phyloP scores from a whole-genome alignment of 2,329 filamentous ascomycete genomes.

The Colletotrichum echinochloae region DNA sequence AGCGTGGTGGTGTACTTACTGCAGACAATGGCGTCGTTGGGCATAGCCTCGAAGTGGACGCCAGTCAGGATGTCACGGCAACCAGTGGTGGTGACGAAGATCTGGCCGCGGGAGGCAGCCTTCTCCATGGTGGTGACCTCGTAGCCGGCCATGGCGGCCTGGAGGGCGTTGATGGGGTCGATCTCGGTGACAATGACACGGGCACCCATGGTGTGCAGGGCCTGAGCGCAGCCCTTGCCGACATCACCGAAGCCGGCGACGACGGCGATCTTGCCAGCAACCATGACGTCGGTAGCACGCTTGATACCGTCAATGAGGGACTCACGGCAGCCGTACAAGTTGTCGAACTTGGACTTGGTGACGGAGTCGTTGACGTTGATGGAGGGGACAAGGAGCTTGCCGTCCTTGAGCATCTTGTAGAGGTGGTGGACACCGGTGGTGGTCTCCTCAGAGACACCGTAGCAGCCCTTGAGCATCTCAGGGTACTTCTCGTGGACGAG shows the following conservation, averaged over 20 bases:
- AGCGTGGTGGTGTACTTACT: constrained; percentile 66
- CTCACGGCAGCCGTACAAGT: constrained; percentile 99
- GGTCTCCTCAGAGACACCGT: constrained; percentile 98
- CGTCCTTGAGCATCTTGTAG: constrained; percentile 96
- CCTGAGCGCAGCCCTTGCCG: constrained; percentile 97
- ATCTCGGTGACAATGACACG: constrained; percentile 97
- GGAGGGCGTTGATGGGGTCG: constrained; percentile 99
- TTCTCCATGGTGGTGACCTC: constrained; percentile 99
- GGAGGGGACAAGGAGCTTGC: constrained; percentile 88
- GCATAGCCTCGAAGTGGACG: constrained; percentile 94
- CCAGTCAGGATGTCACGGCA: constrained; percentile 97
- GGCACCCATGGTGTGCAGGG: constrained; percentile 96
- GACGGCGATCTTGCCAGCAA: constrained; percentile 98
- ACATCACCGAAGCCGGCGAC: constrained; percentile 99
- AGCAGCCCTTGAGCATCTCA: constrained; percentile 98
- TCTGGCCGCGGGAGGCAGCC: constrained; percentile 88
- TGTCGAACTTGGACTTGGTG: constrained; percentile 99
- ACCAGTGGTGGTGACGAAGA: constrained; percentile 99
- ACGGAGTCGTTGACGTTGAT: constrained; percentile 99
- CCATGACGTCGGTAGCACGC: constrained; percentile 99
- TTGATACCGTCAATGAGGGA: constrained; percentile 99
- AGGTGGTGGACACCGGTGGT: constrained; percentile 99
- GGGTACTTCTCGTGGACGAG: constrained; percentile 99
- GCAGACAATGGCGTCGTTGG: constrained; percentile 98
- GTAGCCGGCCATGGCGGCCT: constrained; percentile 97